Conservation (phyloP, 257 asterid genomes). For the Solanum raphanifolium region DNA sequence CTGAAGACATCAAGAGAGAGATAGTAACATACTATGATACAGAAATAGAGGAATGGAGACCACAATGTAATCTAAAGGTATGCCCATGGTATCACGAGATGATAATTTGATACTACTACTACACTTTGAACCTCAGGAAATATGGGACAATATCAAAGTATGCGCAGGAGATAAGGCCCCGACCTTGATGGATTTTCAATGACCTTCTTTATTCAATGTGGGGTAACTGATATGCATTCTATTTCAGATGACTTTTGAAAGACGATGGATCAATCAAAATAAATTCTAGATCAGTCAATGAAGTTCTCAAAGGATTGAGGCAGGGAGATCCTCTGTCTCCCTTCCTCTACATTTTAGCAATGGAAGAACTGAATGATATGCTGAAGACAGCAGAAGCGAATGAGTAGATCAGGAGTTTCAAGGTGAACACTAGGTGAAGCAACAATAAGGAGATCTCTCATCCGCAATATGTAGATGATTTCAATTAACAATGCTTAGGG, state of each 20-base stretch:
- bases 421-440: neutral
- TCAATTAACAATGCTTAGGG: neutral
- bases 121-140: neutral
- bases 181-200: neutral
- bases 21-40: neutral
- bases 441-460: neutral
- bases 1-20: neutral
- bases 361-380: neutral
- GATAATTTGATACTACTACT: neutral
- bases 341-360: neutral
- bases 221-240: neutral
- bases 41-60: neutral
- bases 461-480: neutral
- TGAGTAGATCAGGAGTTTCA: neutral
- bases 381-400: neutral
- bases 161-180: neutral
- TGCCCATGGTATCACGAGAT: neutral
- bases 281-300: neutral
- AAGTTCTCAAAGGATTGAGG: neutral
- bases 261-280: neutral
- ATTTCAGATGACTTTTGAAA: neutral
- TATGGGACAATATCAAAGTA: neutral
- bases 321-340: neutral
- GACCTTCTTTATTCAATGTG: neutral
- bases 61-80: neutral